Evolutionary conservation across 352 stramenopile species (phyloP), one percentile per base, ranked within the genome.

Genomic region (Phytophthora hybrid): DNA sequence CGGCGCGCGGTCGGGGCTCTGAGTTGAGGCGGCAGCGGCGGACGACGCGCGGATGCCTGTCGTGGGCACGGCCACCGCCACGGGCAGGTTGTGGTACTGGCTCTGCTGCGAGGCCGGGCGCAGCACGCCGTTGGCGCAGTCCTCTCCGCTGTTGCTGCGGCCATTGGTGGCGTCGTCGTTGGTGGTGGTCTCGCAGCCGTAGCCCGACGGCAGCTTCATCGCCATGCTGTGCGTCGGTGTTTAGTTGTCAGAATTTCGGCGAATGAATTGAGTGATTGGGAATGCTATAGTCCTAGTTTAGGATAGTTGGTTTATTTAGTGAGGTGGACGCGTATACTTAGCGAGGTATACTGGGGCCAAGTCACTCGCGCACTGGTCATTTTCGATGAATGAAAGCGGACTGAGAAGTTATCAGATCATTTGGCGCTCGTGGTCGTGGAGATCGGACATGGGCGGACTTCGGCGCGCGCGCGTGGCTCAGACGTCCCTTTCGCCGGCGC

Each of bases 1-100:
- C 5, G 69, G 81, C 37, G 67, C 39, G 69, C 68, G 73, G 51
- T 86, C 74, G 7, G 74, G 66, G 31, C 70, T 85, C 8, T 41
- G 34, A 13, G 34, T 9, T 3, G 23, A 3, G 34, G 34, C 8
- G 34, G 34, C 9, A 6, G 79, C 75, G 23, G 51, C 47, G 37
- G 69, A 66, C 5, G 69, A 58, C 18, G 65, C 66, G n/a, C 18
- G 13, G 9, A 69, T 19, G 39, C 69, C 55, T 13, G 71, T 63
- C 53, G 79, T 56, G 2, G 79, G 75, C 21, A 93, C 86, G 1
- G 86, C 69, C 3, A 93, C 83, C 9, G 86, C 84, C 51, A 93
- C 66, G 0, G 87, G 84, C 21, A 91, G 69, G 58, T 93, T 83
- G 46, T 82, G 76, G 59, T 83, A 84, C 79, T 81, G 82, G 73